phyloP scores from a whole-genome alignment of 306 rosid genomes.

The Crotalaria pallida region DNA sequence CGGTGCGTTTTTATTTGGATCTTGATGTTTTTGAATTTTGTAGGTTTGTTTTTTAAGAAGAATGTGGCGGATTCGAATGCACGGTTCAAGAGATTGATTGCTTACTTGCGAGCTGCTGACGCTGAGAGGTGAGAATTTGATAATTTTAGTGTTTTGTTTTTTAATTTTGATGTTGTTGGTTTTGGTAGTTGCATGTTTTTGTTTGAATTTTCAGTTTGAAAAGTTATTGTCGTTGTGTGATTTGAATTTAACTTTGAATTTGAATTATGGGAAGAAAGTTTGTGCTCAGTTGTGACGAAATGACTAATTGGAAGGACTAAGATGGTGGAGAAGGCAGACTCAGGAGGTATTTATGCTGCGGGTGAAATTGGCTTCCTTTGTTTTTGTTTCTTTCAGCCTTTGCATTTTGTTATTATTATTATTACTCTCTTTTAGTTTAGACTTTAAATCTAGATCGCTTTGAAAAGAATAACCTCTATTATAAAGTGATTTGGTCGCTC shows the following conservation, averaged over 20 bases:
- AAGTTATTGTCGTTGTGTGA: neutral
- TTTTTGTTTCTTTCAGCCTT: too few species aligned
- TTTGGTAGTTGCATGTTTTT: constrained; percentile 1
- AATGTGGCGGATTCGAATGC: constrained; percentile 91
- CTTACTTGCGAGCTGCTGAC: constrained; percentile 90
- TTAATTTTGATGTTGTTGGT: neutral
- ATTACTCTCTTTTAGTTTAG: too few species aligned
- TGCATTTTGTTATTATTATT: too few species aligned
- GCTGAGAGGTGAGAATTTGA: constrained; percentile 58
- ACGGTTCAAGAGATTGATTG: constrained; percentile 89
- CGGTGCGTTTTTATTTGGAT: constrained; percentile 31
- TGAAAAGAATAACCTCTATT: too few species aligned
- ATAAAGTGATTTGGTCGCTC: too few species aligned
- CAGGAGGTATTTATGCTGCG: constrained; percentile 90
- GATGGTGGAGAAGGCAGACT: constrained; percentile 98
- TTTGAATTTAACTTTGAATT: constrained; percentile 14
- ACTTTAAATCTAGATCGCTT: too few species aligned
- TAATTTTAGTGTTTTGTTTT: neutral
- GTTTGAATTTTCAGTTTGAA: neutral
- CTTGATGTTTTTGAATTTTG: constrained; percentile 25
- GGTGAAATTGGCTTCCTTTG: constrained; percentile 96
- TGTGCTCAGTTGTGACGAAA: constrained; percentile 87
- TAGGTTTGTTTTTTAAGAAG: constrained; percentile 77
- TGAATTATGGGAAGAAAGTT: constrained; percentile 58
- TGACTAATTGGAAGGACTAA: constrained; percentile 96